Conservation (phyloP, 192 early-diverging fungal species). For the Gaertneriomyces semiglobifer region DNA sequence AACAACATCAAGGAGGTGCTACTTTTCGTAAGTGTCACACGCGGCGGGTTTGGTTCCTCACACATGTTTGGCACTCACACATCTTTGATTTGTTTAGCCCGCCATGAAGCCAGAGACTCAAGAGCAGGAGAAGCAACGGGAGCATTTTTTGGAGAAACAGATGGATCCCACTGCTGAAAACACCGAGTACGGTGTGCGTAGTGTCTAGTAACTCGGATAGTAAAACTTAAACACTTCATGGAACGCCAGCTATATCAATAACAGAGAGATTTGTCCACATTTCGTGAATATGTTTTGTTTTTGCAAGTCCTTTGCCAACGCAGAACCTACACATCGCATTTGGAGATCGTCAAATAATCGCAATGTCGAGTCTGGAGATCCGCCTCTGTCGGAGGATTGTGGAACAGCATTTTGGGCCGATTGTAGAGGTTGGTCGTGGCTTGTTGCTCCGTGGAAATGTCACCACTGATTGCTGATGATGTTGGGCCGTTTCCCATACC, state of each 20-base stretch:
- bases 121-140: constrained; percentile 33
- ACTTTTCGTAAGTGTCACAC: constrained; percentile 49
- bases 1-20: constrained; percentile 96
- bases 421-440: constrained; percentile 51
- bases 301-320: no score
- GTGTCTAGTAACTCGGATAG: background rate
- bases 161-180: constrained; percentile 16
- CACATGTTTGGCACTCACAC: background rate
- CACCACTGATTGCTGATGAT: background rate
- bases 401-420: constrained; percentile 73
- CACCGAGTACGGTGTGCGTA: constrained; percentile 18
- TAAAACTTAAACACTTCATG: no score
- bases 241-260: background rate
- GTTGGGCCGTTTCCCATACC: constrained; percentile 20
- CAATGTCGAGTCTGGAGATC: constrained; percentile 14
- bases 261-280: background rate
- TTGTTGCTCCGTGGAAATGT: background rate
- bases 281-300: background rate
- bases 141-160: constrained; percentile 24
- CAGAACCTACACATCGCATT: background rate
- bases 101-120: constrained; percentile 55
- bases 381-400: constrained; percentile 49
- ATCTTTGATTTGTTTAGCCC: constrained; percentile 28
- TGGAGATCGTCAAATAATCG: background rate
- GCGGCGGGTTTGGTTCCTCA: background rate